These are phyloP conservation scores for Tulasnella calospora DNA, from an alignment of 768 basidiomycete species.

Conservation along the genomic window DNA sequence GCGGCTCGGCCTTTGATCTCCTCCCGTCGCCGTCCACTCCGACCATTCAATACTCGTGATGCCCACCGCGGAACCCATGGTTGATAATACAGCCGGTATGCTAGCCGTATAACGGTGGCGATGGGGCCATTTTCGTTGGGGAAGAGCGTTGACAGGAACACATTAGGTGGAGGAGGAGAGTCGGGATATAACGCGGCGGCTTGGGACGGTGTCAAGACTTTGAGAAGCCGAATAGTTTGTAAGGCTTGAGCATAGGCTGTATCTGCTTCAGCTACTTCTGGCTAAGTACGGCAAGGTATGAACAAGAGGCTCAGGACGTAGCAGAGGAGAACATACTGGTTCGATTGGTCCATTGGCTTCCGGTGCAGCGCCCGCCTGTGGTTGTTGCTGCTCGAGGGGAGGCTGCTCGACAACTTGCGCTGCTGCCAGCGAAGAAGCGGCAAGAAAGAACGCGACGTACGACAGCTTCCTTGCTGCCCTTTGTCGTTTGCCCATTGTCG, in stretches of 20 bases:
- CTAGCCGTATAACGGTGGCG: slow-evolving; percentile 63
- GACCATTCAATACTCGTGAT: slow-evolving; percentile 37
- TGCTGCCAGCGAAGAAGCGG: slow-evolving; percentile 1
- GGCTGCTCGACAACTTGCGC: background rate
- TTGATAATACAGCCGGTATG: slow-evolving; percentile 59
- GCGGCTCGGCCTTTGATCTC: slow-evolving; percentile 66
- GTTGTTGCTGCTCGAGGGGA: background rate
- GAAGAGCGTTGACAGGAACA: slow-evolving; percentile 59
- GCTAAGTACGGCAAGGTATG: background rate
- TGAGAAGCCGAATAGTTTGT: slow-evolving; percentile 11
- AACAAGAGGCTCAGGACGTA: background rate
- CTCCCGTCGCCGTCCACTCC: slow-evolving; percentile 50
- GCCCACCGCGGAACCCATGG: slow-evolving; percentile 46
- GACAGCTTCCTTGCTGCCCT: slow-evolving; percentile 13
- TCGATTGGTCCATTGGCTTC: background rate
- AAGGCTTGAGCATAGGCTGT: slow-evolving; percentile 13
- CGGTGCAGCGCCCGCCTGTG: background rate
- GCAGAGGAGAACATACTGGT: background rate
- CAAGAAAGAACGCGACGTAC: slow-evolving; percentile 15
- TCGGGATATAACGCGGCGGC: slow-evolving; percentile 6
- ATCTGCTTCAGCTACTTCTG: slow-evolving; percentile 9
- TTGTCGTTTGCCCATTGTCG: slow-evolving; percentile 16
- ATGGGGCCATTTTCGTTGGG: slow-evolving; percentile 65
- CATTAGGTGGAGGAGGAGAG: slow-evolving; percentile 37
- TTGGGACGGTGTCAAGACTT: slow-evolving; percentile 18